These are phyloP conservation scores for Paramarasmius palmivorus DNA, from an alignment of 1,284 basidiomycete species.

Conservation along the genomic window DNA sequence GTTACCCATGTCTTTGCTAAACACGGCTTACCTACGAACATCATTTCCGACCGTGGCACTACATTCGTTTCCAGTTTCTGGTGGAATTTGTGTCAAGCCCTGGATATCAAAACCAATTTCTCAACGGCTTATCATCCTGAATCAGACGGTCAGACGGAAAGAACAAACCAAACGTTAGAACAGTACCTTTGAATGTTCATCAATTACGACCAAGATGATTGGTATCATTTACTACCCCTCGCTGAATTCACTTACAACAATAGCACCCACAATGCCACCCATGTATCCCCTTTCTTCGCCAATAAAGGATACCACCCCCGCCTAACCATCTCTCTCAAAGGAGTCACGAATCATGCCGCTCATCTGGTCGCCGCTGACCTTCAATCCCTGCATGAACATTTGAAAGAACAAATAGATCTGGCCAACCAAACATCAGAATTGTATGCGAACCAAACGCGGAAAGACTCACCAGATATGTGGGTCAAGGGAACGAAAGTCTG, in stretches of 20 bases:
- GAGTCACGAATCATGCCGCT: background rate
- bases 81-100: background rate
- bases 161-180: no score
- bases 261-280: background rate
- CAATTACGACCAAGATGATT: background rate
- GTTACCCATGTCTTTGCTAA: background rate
- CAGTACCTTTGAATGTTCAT: background rate
- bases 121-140: no score
- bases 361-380: background rate
- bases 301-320: conserved; percentile 8
- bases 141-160: no score
- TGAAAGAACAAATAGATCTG: background rate
- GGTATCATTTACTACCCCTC: background rate
- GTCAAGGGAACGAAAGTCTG: no score
- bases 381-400: background rate
- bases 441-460: background rate
- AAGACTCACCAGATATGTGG: background rate
- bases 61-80: background rate
- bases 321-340: no score
- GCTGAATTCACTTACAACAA: no score
- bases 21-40: background rate
- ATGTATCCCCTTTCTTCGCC: conserved; percentile 4
- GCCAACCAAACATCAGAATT: background rate
- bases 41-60: background rate
- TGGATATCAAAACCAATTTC: background rate